phyloP scores from a whole-genome alignment of 768 basidiomycete species.

The Multifurca ochricompacta region DNA sequence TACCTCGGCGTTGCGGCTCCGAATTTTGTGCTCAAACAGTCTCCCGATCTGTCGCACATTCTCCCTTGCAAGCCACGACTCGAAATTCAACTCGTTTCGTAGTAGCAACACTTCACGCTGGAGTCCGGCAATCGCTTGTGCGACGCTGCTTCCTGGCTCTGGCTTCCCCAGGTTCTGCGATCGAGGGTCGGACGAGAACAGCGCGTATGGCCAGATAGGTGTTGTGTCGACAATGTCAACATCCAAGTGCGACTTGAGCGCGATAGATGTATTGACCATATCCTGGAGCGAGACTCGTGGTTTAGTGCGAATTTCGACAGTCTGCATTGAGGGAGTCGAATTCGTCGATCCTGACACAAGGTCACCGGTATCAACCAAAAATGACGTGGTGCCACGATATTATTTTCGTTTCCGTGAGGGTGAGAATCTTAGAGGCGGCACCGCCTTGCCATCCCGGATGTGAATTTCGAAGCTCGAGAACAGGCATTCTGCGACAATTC shows the following conservation, averaged over 20 bases:
- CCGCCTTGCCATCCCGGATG: neutral
- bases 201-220: constrained; percentile 43
- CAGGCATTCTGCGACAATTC: constrained; percentile 17
- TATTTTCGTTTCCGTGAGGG: neutral
- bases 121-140: constrained; percentile 58
- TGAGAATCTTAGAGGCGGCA: neutral
- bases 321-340: constrained; percentile 14
- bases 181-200: constrained; percentile 31
- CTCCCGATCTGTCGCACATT: constrained; percentile 79
- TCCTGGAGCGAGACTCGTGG: constrained; percentile 55
- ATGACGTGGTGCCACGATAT: neutral
- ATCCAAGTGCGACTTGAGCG: constrained; percentile 63
- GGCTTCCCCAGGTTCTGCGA: constrained; percentile 18
- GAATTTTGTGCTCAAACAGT: constrained; percentile 63
- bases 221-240: constrained; percentile 49
- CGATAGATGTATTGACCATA: constrained; percentile 65
- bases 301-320: constrained; percentile 11
- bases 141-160: constrained; percentile 39
- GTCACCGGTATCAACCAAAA: constrained; percentile 8
- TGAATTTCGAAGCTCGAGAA: constrained; percentile 19
- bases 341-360: neutral
- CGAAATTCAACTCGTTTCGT: constrained; percentile 77
- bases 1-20: constrained; percentile 67
- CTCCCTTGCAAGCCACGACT: constrained; percentile 75
- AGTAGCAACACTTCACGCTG: constrained; percentile 72